phyloP scores from a whole-genome alignment of 345 rosid genomes.

The Diplotaxis tenuifolia region DNA sequence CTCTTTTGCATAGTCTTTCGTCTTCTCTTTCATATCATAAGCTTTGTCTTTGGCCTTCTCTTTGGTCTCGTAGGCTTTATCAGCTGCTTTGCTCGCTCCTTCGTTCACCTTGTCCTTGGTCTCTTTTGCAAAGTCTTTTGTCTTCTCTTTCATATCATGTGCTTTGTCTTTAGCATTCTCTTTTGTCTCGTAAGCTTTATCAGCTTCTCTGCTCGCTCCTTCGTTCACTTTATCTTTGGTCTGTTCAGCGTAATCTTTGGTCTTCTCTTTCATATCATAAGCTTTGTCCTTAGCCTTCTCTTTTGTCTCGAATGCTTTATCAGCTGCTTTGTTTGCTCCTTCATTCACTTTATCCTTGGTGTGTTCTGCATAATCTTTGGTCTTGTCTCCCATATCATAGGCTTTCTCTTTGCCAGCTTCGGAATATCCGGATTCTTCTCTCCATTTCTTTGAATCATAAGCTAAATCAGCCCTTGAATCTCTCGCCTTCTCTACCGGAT shows the following conservation, averaged over 20 bases:
- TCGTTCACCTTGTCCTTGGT: slow-evolving; percentile 17
- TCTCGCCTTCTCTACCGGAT: slow-evolving; percentile 32
- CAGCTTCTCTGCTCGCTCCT: slow-evolving; percentile 27
- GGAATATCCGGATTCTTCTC: slow-evolving; percentile 29
- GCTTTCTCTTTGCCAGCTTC: slow-evolving; percentile 26
- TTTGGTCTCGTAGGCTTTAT: slow-evolving; percentile 20
- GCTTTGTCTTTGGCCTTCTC: slow-evolving; percentile 23
- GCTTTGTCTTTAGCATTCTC: slow-evolving; percentile 18
- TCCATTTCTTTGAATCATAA: slow-evolving; percentile 39
- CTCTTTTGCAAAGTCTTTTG: background rate
- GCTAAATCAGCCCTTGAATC: slow-evolving; percentile 39
- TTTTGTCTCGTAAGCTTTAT: slow-evolving; percentile 8
- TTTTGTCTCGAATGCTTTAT: slow-evolving; percentile 4
- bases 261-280: slow-evolving; percentile 1
- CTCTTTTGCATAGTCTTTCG: slow-evolving; percentile 8
- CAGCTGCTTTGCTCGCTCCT: slow-evolving; percentile 27
- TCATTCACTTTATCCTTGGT: slow-evolving; percentile 14
- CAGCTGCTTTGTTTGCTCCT: slow-evolving; percentile 26
- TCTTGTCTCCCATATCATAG: slow-evolving; percentile 1
- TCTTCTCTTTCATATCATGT: slow-evolving; percentile 11
- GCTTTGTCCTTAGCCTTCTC: slow-evolving; percentile 18
- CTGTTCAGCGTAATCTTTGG: background rate
- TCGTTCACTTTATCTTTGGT: slow-evolving; percentile 13
- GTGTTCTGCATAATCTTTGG: background rate
- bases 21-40: slow-evolving; percentile 21